Conservation (phyloP, 2,329 filamentous ascomycete genomes). For the Xylogone sp. region DNA sequence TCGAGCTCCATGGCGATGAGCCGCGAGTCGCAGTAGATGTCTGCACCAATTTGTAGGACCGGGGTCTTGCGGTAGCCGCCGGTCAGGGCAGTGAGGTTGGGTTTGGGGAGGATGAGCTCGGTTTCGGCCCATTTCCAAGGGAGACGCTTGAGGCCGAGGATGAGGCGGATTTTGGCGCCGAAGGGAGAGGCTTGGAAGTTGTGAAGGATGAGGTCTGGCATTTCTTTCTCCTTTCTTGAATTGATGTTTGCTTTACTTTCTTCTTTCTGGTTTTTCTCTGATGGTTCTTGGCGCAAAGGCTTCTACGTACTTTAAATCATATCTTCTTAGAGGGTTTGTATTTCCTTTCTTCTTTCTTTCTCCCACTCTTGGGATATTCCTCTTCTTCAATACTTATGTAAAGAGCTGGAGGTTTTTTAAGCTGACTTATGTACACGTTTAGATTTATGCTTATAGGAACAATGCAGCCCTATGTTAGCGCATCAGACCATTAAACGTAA, state of each 20-base stretch:
- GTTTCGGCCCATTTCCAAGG: background rate
- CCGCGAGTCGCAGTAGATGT: background rate
- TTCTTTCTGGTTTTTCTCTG: too few relatives aligned
- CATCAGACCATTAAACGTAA: background rate
- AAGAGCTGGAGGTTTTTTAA: background rate
- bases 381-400: background rate
- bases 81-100: background rate
- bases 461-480: background rate
- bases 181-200: background rate
- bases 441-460: background rate
- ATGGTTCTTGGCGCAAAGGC: too few relatives aligned
- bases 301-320: background rate
- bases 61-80: background rate
- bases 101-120: background rate
- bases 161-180: background rate
- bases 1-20: background rate
- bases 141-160: background rate
- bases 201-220: background rate
- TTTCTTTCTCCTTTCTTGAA: background rate
- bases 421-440: background rate
- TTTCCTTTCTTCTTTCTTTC: too few relatives aligned
- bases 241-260: too few relatives aligned
- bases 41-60: background rate
- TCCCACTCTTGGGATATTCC: too few relatives aligned
- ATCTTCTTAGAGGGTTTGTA: too few relatives aligned